Evolutionary conservation across 441 rosid species (phyloP), one percentile per base, ranked within the genome.

Genomic region (Arabidopsis lyrata): DNA sequence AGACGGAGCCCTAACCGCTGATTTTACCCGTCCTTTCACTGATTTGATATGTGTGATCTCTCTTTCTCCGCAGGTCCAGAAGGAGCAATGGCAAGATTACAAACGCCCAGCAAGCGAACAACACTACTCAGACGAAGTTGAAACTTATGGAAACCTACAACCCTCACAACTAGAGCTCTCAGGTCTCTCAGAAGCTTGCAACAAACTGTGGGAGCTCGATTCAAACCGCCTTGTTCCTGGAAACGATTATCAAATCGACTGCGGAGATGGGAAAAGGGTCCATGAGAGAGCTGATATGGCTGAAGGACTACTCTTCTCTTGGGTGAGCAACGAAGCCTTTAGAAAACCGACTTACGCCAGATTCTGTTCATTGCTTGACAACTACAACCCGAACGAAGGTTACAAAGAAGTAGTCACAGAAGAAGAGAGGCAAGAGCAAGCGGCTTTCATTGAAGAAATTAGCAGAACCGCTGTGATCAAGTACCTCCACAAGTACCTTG

Each of bases 141-240:
- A 85, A 70, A 70, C 76, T 15, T 70, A 78, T 35, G 75, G 58
- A 29, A 70, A 70, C 69, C 68, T 86, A 52, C 81, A 83, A 49
- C 96, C 99, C 36, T 81, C 91, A 24, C 59, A 79, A 44, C 87
- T 82, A 62, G 98, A 95, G 84, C 95, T 95, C 66, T 73, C 87
- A 49, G 88, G 90, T 75, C 79, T 95, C 18, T 88, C 95, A 24
- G 84, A 82, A 81, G 98, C 96, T 76, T 95, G 96, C 81, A 83
- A 83, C 87, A 89, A 71, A 80, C 93, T 95, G 22, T 95, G 99
- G 98, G 89, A 95, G 79, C 93, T 92, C 11, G 97, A 95, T 70
- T 62, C 49, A 0, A 92, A 90, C 78, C 93, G 98, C 56, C 81
- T 92, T 79, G 79, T 81, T 31, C 97, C 99, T 22, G 92, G 90